Percentiles rank a stretch among this genome's conserved stretches.
Conservation (phyloP, 164 flowering plant genomes). For the Sextonia rubra region DNA sequence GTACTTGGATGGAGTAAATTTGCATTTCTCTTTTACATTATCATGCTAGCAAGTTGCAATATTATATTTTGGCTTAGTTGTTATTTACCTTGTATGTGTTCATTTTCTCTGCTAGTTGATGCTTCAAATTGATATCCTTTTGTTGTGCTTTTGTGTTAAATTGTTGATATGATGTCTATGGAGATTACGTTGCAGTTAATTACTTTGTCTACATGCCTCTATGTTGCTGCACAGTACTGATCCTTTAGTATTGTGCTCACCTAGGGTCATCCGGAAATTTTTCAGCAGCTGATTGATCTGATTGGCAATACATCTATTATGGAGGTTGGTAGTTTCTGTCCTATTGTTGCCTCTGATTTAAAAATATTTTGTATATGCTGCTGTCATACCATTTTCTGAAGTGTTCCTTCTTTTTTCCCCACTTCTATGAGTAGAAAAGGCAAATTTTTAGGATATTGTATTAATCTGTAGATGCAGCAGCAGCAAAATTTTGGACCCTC, state of each 20-base stretch:
- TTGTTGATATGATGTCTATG: background rate
- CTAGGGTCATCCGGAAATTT: conserved; percentile 74
- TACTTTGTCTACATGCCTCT: background rate
- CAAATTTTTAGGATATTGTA: background rate
- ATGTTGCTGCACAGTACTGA: background rate
- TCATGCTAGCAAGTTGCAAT: conserved; percentile 1
- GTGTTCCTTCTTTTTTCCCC: too few species aligned
- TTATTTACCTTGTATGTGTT: too few species aligned
- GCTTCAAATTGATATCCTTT: background rate
- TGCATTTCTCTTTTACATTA: background rate
- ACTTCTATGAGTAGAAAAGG: too few species aligned
- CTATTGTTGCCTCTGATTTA: background rate
- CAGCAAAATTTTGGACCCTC: too few species aligned
- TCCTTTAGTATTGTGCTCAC: conserved; percentile 10
- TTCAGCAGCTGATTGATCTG: conserved; percentile 71
- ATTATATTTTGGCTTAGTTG: background rate
- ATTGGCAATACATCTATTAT: conserved; percentile 92
- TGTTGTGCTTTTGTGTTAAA: background rate
- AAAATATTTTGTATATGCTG: too few species aligned
- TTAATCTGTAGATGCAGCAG: too few species aligned
- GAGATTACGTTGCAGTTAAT: background rate
- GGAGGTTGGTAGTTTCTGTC: conserved; percentile 61
- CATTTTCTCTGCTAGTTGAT: background rate
- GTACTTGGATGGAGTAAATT: background rate
- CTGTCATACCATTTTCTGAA: too few species aligned